Evolutionary conservation across 2,329 filamentous ascomycete species (phyloP), one percentile per base, ranked within the genome.

Genomic region (Fusarium incarnatum): DNA sequence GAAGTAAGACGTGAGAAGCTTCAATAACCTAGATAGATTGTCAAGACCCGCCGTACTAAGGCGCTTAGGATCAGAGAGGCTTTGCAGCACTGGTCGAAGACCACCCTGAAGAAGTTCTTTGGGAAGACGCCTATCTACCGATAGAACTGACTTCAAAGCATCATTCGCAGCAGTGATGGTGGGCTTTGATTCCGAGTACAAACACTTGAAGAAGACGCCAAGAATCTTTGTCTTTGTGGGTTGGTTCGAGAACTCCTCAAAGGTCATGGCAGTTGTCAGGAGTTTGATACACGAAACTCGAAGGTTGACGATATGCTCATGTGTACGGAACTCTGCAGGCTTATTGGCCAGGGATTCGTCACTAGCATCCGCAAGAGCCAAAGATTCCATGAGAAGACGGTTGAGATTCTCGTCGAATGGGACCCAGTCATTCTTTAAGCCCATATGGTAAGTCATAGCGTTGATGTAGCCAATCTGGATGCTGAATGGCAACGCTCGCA

Each of bases 401-500:
- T 96, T 97, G 27, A 98, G 86, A 68, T 94, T 90, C 52, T 98
- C 95, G 71, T 98, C 96, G 78, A 98, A 97, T 10, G 91, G 89
- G 27, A 99, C 89, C 75, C 98, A 95, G 70, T 96, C 92, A 50
- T 91, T 90, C 78, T 97, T 95, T 50, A 99, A 85, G 60, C 91
- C 91, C 83, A 99, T 88, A 77, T 97, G 97, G 80, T 97, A 99
- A 0, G 94, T 97, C 77, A 99, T 94, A 2, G 96, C 96, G 78
- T 99, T 97, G 73, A 99, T 98, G 77, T 97, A 98, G 6, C 96
- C 97, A 72, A 99, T 99, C 81, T 99, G 97, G 5, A 94, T 95
- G 8, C 93, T 87, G 77, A 99, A 99, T 0, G 96, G 96, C 66
- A 99, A 83, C 1, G 96, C 97, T 66, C 96, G 89, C 22, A 99